Evolutionary conservation across 208 protist species (phyloP).

Genomic region (Blechomonas ayalai): DNA sequence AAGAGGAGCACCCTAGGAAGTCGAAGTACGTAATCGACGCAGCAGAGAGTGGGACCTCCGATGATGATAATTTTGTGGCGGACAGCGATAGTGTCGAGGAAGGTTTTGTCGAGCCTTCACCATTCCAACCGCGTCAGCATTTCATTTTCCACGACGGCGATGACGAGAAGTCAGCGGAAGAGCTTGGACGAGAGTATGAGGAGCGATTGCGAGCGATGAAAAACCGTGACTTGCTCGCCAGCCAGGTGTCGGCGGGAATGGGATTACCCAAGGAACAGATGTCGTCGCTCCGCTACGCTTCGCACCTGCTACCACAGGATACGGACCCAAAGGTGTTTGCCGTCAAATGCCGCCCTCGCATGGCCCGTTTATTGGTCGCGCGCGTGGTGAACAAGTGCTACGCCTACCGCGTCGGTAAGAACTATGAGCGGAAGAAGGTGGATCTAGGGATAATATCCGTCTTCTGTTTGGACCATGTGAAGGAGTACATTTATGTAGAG

Average conservation of each 20-base stretch:
- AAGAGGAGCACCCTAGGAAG: slow-evolving; percentile 3
- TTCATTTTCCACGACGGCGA: slow-evolving; percentile 67
- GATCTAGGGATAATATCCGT: slow-evolving; percentile 91
- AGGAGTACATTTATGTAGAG: slow-evolving; percentile 91
- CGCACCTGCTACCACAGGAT: slow-evolving; percentile 61
- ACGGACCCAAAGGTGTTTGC: slow-evolving; percentile 88
- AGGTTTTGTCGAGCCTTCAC: slow-evolving; percentile 2
- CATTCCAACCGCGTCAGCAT: slow-evolving; percentile 13
- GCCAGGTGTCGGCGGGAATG: slow-evolving; percentile 16
- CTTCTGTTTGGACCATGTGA: slow-evolving; percentile 86
- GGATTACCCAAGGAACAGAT: slow-evolving; percentile 22
- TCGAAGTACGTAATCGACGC: slow-evolving; percentile 36
- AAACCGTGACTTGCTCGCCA: slow-evolving; percentile 10
- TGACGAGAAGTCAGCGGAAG: slow-evolving; percentile 58
- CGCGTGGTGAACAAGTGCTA: slow-evolving; percentile 92
- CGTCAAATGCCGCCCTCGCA: slow-evolving; percentile 77
- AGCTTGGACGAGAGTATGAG: slow-evolving; percentile 73
- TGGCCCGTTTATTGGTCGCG: slow-evolving; percentile 77
- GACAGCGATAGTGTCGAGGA: slow-evolving; percentile 3
- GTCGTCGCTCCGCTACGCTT: slow-evolving; percentile 66
- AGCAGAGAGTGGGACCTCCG: slow-evolving; percentile 24
- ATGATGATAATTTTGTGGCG: slow-evolving; percentile 8
- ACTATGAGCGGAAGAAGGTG: slow-evolving; percentile 66
- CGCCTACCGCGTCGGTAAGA: slow-evolving; percentile 67
- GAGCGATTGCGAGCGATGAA: slow-evolving; percentile 20